phyloP scores from a whole-genome alignment of 441 rosid genomes.

The Cnidoscolus chayamansa region DNA sequence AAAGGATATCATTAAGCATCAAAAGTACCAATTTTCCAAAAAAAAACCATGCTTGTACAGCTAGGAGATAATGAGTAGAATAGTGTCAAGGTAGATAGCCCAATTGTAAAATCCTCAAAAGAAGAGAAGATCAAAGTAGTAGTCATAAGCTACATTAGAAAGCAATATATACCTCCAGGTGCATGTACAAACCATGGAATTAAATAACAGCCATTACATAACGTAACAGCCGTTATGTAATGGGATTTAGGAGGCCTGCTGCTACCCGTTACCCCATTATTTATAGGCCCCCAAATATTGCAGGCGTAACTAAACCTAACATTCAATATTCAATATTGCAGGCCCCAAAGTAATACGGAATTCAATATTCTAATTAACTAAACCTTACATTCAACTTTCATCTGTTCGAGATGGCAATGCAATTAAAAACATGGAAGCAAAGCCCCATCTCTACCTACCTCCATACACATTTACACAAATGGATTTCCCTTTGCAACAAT shows the following conservation, averaged over 20 bases:
- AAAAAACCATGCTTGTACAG: conserved; percentile 3
- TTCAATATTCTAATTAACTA: neutral
- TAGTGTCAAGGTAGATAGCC: neutral
- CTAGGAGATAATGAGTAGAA: conserved; percentile 1
- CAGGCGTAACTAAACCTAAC: too few relatives aligned
- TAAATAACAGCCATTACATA: too few relatives aligned
- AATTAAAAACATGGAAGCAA: neutral
- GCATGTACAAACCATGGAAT: neutral
- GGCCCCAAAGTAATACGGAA: neutral
- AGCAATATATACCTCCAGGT: neutral
- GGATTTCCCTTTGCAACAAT: neutral
- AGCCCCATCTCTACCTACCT: neutral
- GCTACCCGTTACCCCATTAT: too few relatives aligned
- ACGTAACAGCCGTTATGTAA: too few relatives aligned
- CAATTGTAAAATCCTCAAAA: neutral
- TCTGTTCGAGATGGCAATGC: neutral
- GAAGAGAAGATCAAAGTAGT: neutral
- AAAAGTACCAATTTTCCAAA: conserved; percentile 8
- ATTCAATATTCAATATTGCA: too few relatives aligned
- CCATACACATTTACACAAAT: neutral
- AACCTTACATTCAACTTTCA: neutral
- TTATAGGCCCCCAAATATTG: too few relatives aligned
- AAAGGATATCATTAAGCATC: conserved; percentile 14
- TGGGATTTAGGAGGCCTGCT: too few relatives aligned
- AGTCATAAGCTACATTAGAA: neutral